Evolutionary conservation across 768 basidiomycete genomes (phyloP), one percentile per base, ranked within the genome.

Genomic region (Boletales sp.): DNA sequence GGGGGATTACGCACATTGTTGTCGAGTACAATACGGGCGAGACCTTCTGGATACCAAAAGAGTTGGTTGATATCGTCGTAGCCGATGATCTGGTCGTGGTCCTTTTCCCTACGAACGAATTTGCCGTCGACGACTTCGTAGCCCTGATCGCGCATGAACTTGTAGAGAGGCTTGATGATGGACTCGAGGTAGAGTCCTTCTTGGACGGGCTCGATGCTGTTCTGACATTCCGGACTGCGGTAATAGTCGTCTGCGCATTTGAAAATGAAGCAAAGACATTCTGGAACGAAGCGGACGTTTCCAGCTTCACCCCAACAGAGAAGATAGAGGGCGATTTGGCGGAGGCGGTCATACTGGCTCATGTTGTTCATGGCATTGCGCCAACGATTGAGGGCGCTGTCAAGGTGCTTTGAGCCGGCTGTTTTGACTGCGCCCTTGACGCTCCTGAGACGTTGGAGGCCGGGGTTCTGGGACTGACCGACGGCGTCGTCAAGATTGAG

Each of bases 211-310:
- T 99, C 97, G 24, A 90, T 71, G 56, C 85, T 77, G 71, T 91
- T 95, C 72, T 99, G 97, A 66, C 97, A 99, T 66, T 98, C 97
- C 24, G 95, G 86, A 51, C 90, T 93, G 51, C 97, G 90, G 70
- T 99, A 99, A 68, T 98, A 98, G 73, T 99, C 97, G 69, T 99
- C 97, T 50, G 97, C 97, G 64, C 97, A 99, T 72, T 99, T 99
- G 86, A 98, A 98, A 65, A 99, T 95, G 80, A 98, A 99, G 76
- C 95, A 97, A 41, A 99, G 73, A 60, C 89, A 91, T 66, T 99
- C 97, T 11, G 97, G 94, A 18, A 92, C 87, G 71, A 98, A 98
- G 53, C 97, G 87, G 43, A 99, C 90, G 63, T 98, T 97, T 46
- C 93, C 94, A 0, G 86, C 97, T 72, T 99, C 97, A 47, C 94